These are phyloP conservation scores for Allium sativum DNA, from an alignment of 106 monocot species.

Conservation along the genomic window DNA sequence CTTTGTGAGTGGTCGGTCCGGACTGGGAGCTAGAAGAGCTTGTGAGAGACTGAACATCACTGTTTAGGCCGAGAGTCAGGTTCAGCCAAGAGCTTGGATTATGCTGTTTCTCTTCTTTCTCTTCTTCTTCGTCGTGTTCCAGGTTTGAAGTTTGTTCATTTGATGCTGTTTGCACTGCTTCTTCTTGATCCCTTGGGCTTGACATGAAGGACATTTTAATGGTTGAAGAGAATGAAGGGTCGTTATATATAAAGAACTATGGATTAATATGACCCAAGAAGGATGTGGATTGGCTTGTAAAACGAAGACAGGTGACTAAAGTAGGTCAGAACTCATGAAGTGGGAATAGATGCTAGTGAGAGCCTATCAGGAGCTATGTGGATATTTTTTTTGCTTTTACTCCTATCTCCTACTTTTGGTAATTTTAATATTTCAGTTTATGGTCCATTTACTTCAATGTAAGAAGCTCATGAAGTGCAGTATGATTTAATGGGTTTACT, in stretches of 20 bases:
- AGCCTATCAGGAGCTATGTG: background rate
- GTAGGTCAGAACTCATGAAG: background rate
- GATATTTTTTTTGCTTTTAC: background rate
- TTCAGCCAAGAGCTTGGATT: conserved; percentile 11
- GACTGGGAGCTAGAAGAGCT: background rate
- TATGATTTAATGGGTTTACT: background rate
- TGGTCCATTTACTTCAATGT: conserved; percentile 9
- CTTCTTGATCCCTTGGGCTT: background rate
- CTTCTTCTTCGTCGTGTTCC: conserved; percentile 1
- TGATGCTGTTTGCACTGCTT: conserved; percentile 2
- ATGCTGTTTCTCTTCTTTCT: background rate
- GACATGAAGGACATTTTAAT: too few relatives aligned
- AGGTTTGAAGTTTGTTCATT: background rate
- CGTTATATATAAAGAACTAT: background rate
- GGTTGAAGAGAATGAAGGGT: background rate
- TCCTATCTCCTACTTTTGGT: background rate
- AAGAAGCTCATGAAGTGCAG: background rate
- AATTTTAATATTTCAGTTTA: background rate
- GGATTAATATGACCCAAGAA: too few relatives aligned
- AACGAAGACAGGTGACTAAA: too few relatives aligned
- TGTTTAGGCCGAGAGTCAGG: conserved; percentile 13
- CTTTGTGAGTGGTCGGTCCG: conserved; percentile 15
- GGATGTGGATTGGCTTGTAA: too few relatives aligned
- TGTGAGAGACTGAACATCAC: background rate
- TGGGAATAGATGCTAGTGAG: conserved; percentile 2